These are phyloP conservation scores for Ceratocystis papillata DNA, from an alignment of 2,329 filamentous ascomycete species.

Conservation along the genomic window DNA sequence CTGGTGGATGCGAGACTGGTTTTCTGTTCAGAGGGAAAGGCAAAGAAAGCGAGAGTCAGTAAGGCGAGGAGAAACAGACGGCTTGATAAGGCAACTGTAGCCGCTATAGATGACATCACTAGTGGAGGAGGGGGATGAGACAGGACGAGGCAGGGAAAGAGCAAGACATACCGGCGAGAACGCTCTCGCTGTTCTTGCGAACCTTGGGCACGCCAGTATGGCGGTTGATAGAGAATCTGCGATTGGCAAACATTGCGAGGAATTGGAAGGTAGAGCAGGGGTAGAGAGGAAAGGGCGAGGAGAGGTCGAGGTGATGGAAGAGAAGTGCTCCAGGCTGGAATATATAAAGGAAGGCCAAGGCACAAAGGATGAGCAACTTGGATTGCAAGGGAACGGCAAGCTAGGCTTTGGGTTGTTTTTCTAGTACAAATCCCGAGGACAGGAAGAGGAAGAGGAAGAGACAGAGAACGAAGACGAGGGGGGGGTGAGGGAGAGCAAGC, in stretches of 20 bases:
- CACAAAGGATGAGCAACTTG: constrained; percentile 2
- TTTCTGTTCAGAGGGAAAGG: constrained; percentile 43
- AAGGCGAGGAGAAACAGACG: neutral
- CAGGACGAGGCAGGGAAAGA: no score
- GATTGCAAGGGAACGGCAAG: constrained; percentile 4
- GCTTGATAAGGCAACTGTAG: constrained; percentile 10
- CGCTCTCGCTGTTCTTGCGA: constrained; percentile 26
- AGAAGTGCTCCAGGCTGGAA: neutral
- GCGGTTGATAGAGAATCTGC: constrained; percentile 56
- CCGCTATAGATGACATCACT: constrained; percentile 8
- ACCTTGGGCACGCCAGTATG: constrained; percentile 50
- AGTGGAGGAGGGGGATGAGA: neutral
- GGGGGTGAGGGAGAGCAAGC: neutral
- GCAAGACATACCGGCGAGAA: constrained; percentile 21
- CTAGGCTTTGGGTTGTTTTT: neutral
- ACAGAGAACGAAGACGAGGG: neutral
- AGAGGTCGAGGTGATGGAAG: neutral
- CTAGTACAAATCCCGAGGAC: neutral
- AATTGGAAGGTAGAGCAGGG: neutral
- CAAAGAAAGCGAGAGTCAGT: neutral
- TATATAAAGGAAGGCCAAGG: neutral
- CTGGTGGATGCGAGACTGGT: constrained; percentile 70
- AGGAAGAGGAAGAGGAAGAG: neutral
- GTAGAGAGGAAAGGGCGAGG: neutral
- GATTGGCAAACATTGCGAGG: constrained; percentile 42